These are phyloP conservation scores for Pezizomycotina sp. DNA, from an alignment of 2,329 filamentous ascomycete species.

Conservation along the genomic window DNA sequence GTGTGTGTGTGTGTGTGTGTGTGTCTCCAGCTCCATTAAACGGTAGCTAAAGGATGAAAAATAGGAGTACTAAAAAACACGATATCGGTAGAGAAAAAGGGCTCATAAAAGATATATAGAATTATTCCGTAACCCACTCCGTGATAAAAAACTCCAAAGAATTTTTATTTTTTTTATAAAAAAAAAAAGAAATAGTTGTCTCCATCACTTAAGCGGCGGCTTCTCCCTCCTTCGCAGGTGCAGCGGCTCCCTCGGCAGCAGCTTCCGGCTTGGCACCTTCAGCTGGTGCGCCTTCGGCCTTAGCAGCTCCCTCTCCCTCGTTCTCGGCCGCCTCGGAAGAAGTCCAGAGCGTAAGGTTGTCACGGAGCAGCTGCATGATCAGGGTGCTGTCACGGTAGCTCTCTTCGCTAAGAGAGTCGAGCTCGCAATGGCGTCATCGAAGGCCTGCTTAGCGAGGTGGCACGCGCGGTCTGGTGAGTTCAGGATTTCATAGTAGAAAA, in stretches of 20 bases:
- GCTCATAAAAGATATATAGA: no score
- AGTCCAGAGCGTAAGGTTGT: constrained; percentile 48
- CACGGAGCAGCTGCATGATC: constrained; percentile 95
- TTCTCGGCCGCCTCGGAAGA: constrained; percentile 24
- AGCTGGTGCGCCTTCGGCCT: constrained; percentile 20
- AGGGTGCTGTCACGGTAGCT: constrained; percentile 98
- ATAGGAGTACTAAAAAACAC: no score
- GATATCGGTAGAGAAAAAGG: no score
- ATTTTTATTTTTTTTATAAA: no score
- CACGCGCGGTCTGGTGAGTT: constrained; percentile 97
- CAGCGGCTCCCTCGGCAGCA: constrained; percentile 7
- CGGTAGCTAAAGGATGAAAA: no score
- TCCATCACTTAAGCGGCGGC: constrained; percentile 33
- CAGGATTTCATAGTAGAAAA: constrained; percentile 99
- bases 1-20: no score
- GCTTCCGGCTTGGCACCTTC: constrained; percentile 20
- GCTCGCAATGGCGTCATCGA: constrained; percentile 96
- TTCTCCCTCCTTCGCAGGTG: constrained; percentile 18
- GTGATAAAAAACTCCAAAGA: no score
- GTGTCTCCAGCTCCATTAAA: no score
- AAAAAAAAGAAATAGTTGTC: no score
- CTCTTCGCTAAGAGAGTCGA: constrained; percentile 93
- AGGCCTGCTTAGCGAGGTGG: constrained; percentile 91
- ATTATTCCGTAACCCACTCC: no score
- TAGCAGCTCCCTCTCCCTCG: constrained; percentile 35